These are phyloP conservation scores for Xylaria bambusicola DNA, from an alignment of 495 filamentous ascomycete genomes.

Conservation along the genomic window DNA sequence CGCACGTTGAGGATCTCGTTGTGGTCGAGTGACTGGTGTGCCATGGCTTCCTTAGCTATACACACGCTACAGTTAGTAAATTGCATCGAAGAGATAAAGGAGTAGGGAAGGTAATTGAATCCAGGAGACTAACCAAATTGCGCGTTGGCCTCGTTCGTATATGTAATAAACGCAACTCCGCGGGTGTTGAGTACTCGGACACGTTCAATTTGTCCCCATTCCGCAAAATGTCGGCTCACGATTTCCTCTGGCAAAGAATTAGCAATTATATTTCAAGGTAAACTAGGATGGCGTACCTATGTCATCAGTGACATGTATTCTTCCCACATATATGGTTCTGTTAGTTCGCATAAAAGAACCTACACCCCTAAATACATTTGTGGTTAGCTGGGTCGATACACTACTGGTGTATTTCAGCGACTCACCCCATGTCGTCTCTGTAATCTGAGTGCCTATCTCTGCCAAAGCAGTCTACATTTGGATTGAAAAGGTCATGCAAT, in stretches of 20 bases:
- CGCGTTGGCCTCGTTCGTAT: slow-evolving; percentile 79
- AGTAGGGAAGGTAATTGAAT: too few relatives aligned
- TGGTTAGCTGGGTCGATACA: too few relatives aligned
- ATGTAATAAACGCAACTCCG: slow-evolving; percentile 81
- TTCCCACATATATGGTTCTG: slow-evolving; percentile 86
- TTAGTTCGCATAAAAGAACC: slow-evolving; percentile 90
- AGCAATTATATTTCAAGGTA: neutral
- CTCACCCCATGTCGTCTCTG: slow-evolving; percentile 85
- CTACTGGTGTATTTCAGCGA: too few relatives aligned
- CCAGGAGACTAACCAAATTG: slow-evolving; percentile 59
- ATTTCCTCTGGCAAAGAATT: slow-evolving; percentile 65
- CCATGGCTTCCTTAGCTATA: slow-evolving; percentile 93
- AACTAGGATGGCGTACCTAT: slow-evolving; percentile 46
- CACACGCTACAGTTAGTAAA: too few relatives aligned
- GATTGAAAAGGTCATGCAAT: slow-evolving; percentile 81
- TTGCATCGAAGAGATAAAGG: too few relatives aligned
- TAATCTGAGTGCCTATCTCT: slow-evolving; percentile 85
- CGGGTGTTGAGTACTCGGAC: slow-evolving; percentile 86
- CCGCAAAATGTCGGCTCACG: slow-evolving; percentile 88
- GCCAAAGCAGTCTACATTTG: slow-evolving; percentile 92
- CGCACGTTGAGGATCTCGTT: slow-evolving; percentile 92
- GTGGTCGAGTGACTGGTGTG: slow-evolving; percentile 79
- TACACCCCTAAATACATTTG: too few relatives aligned
- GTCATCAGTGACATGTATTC: slow-evolving; percentile 95
- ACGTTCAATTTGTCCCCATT: slow-evolving; percentile 91